Conservation (phyloP, 2,329 filamentous ascomycete species). For the Pseudovirgaria hyperparasitica region DNA sequence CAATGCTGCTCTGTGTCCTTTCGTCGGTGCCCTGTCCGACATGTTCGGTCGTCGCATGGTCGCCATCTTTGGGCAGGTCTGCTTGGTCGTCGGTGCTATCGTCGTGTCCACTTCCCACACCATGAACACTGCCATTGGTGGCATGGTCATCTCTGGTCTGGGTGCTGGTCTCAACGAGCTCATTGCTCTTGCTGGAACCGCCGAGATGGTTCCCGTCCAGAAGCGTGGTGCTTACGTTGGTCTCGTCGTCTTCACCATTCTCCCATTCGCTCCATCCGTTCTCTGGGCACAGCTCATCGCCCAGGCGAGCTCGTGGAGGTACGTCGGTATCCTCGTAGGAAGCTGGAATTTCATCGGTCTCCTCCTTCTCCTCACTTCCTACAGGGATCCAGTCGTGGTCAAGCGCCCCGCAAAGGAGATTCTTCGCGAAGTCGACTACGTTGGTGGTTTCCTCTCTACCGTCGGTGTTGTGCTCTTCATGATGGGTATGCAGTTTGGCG, state of each 20-base stretch:
- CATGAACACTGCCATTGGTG: conserved; percentile 20
- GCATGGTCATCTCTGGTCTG: conserved; percentile 42
- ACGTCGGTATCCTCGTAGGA: conserved; percentile 39
- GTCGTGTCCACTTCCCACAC: conserved; percentile 15
- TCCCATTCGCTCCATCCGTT: conserved; percentile 50
- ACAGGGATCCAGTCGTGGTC: conserved; percentile 28
- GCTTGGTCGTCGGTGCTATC: conserved; percentile 25
- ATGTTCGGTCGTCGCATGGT: conserved; percentile 20
- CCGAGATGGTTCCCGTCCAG: conserved; percentile 52
- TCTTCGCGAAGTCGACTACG: conserved; percentile 16
- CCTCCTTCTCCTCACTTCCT: conserved; percentile 33
- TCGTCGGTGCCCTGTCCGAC: conserved; percentile 42
- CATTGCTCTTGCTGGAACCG: conserved; percentile 54
- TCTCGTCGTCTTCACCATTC: conserved; percentile 45
- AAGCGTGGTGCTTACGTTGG: conserved; percentile 53
- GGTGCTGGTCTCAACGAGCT: conserved; percentile 57
- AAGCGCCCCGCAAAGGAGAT: conserved; percentile 24
- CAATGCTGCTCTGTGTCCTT: conserved; percentile 44
- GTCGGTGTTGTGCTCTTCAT: conserved; percentile 20
- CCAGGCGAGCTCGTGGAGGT: conserved; percentile 38
- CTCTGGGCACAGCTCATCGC: conserved; percentile 49
- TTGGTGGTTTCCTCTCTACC: conserved; percentile 18
- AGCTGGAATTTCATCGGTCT: conserved; percentile 41
- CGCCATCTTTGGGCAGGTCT: conserved; percentile 15
- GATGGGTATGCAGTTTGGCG: conserved; percentile 33